A percentile compares a stretch with the other conserved stretches of the same genome.
Conservation (phyloP, 495 filamentous ascomycete species). For the Clavariopsis aquatica region DNA sequence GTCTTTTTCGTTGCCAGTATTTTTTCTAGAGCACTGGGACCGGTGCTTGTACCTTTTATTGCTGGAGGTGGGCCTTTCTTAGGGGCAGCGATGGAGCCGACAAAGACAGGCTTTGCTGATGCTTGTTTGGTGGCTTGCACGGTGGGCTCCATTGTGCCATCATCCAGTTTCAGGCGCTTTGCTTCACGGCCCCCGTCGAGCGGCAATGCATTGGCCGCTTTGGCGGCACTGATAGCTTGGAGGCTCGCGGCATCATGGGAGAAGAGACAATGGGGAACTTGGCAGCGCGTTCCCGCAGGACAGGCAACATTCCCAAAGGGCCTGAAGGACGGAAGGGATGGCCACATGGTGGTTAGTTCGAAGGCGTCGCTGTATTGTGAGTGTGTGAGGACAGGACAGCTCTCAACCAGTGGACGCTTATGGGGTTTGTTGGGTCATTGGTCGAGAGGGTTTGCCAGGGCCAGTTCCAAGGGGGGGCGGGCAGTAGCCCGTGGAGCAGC, state of each 20-base stretch:
- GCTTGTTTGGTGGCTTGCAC: background rate
- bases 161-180: constrained; percentile 5
- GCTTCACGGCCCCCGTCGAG: constrained; percentile 3
- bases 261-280: constrained; percentile 24
- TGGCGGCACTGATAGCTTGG: background rate
- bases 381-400: background rate
- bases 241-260: constrained; percentile 9
- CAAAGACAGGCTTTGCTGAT: background rate
- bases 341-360: constrained; percentile 19
- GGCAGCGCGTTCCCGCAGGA: constrained; percentile 11
- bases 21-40: background rate
- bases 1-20: background rate
- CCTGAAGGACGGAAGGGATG: background rate
- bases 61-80: background rate
- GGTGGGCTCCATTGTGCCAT: background rate
- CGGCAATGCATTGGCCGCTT: background rate
- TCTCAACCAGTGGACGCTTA: too few relatives aligned
- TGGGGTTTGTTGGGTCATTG: background rate
- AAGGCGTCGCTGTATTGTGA: too few relatives aligned
- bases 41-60: constrained; percentile 36
- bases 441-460: too few relatives aligned
- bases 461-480: too few relatives aligned
- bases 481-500: too few relatives aligned
- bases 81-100: background rate
- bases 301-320: constrained; percentile 10